These are phyloP conservation scores for Gloeopeniophorella convolvens DNA, from an alignment of 768 basidiomycete genomes.

Conservation along the genomic window DNA sequence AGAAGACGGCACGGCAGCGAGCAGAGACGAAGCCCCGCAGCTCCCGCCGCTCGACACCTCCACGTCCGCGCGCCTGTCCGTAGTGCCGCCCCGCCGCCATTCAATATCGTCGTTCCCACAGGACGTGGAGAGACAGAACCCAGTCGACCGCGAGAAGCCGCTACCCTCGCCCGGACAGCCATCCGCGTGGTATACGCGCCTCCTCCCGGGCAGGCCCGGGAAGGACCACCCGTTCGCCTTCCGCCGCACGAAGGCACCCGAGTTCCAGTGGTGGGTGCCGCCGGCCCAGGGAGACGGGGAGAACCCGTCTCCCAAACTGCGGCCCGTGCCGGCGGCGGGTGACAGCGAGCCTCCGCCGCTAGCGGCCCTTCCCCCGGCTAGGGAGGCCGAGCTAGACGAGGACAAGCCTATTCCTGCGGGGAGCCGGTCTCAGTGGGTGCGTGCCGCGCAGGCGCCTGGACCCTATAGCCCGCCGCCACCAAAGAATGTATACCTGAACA, in stretches of 20 bases:
- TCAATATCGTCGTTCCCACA: constrained; percentile 13
- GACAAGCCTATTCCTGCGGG: constrained; percentile 54
- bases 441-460: constrained; percentile 17
- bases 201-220: constrained; percentile 11
- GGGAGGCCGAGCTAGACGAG: constrained; percentile 34
- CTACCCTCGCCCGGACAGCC: not conserved
- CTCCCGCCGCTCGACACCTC: constrained; percentile 16
- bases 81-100: constrained; percentile 19
- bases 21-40: constrained; percentile 6
- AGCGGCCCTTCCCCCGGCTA: constrained; percentile 36
- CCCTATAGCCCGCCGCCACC: not conserved
- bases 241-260: constrained; percentile 4
- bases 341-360: not conserved
- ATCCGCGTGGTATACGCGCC: constrained; percentile 9
- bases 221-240: constrained; percentile 14
- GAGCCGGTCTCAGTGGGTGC: constrained; percentile 35
- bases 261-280: constrained; percentile 2
- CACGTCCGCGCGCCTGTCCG: constrained; percentile 11
- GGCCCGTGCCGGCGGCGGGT: not conserved
- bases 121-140: constrained; percentile 6
- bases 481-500: not conserved
- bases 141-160: not conserved
- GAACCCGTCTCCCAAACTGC: not conserved
- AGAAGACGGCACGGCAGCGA: constrained; percentile 1
- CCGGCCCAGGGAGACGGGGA: not conserved